Conservation (phyloP, 768 basidiomycete genomes). For the Suillus plorans region DNA sequence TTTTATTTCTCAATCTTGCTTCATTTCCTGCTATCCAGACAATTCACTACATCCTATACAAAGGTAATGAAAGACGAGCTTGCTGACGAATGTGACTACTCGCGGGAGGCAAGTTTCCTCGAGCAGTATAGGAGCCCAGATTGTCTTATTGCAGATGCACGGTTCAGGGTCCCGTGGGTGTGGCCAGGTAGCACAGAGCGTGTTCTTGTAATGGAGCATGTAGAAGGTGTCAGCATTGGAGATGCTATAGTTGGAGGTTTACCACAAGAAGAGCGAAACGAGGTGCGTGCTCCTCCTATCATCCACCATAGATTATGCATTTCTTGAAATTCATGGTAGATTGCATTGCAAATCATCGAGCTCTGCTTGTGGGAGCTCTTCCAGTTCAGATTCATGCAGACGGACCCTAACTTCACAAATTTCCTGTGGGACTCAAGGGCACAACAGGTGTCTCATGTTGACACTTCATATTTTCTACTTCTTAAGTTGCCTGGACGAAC, state of each 20-base stretch:
- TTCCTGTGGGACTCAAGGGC: conserved; percentile 82
- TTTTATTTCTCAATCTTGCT: background rate
- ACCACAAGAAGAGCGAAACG: conserved; percentile 64
- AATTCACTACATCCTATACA: background rate
- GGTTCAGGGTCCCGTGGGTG: conserved; percentile 86
- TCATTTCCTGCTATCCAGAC: background rate
- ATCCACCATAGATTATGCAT: background rate
- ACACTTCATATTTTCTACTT: background rate
- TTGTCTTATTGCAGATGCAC: conserved; percentile 52
- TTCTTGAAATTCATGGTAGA: conserved; percentile 45
- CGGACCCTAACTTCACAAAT: conserved; percentile 98
- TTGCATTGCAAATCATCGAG: conserved; percentile 77
- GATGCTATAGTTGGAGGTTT: conserved; percentile 55
- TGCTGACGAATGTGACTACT: conserved; percentile 90
- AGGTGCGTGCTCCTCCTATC: conserved; percentile 44
- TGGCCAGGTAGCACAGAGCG: conserved; percentile 78
- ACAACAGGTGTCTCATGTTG: conserved; percentile 48
- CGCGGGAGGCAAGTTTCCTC: conserved; percentile 75
- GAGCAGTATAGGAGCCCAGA: conserved; percentile 53
- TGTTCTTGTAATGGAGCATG: conserved; percentile 88
- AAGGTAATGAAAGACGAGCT: conserved; percentile 89
- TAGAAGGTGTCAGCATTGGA: conserved; percentile 80
- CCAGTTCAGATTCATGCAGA: conserved; percentile 92
- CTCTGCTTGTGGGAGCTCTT: conserved; percentile 91
- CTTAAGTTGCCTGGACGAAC: background rate